Evolutionary conservation across 352 stramenopile genomes (phyloP).

Genomic region (Aphanomyces invadans): DNA sequence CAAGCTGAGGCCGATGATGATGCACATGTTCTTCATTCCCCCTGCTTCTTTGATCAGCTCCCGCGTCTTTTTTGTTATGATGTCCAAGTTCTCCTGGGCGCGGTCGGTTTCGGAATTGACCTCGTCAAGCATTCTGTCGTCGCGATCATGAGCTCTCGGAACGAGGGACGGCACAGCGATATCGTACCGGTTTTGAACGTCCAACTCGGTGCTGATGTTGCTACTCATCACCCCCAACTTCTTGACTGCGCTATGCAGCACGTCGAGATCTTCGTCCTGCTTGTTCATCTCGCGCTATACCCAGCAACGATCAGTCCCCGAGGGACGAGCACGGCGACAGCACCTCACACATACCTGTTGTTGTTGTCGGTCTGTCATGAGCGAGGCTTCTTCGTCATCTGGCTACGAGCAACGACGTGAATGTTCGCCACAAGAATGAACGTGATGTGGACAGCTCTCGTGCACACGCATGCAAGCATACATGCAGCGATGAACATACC

Average conservation of each 20-base stretch:
- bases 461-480: background rate
- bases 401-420: constrained; percentile 8
- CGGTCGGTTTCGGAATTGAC: constrained; percentile 79
- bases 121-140: constrained; percentile 71
- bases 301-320: too few species aligned
- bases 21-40: constrained; percentile 79
- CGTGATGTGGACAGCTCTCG: background rate
- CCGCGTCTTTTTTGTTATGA: constrained; percentile 78
- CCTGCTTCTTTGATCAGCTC: constrained; percentile 80
- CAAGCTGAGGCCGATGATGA: constrained; percentile 80
- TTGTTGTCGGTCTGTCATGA: constrained; percentile 18
- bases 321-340: too few species aligned
- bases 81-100: constrained; percentile 55
- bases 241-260: constrained; percentile 72
- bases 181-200: constrained; percentile 67
- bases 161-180: background rate
- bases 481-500: background rate
- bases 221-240: constrained; percentile 74
- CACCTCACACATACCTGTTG: constrained; percentile 21
- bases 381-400: constrained; percentile 23
- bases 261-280: constrained; percentile 74
- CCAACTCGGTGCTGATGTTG: constrained; percentile 75
- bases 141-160: background rate
- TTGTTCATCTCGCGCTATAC: constrained; percentile 58
- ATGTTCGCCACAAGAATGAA: background rate